Evolutionary conservation across 1,284 basidiomycete species (phyloP), one percentile per base, ranked within the genome.

Genomic region (Puccinia horiana): DNA sequence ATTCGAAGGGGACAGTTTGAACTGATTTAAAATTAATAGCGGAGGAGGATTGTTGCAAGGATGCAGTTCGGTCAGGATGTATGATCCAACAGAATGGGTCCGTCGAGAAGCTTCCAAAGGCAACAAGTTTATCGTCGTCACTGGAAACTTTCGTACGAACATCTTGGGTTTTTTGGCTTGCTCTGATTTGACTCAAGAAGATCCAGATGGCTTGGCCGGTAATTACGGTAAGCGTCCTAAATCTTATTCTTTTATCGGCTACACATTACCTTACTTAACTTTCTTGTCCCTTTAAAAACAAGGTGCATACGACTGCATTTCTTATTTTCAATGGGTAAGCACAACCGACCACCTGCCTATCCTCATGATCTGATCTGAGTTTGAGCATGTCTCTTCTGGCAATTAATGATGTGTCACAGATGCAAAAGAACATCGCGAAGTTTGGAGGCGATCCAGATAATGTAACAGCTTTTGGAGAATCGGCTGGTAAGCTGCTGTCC

Each of bases 21-120:
- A 35, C 18, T 9, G 18, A 75, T 20, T 18, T 56, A 18, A 14
- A 12, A 9, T 2, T 47, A 40, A 47, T 52, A 67, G 78, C 6
- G 78, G 78, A 44, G 40, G 58, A 42, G 67, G 32, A 20, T 20
- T 69, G 49, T 40, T 52, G 32, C 20, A 37, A 9, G 52, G 78
- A 74, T 35, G 23, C 40, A 54, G 52, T 63, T 42, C 42, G 9
- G 16, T 54, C 0, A 0, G 8, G 26, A 56, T 52, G 9, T 81
- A 81, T 35, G 78, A 81, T 73, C 78, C 78, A 2, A 81, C 78
- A 14, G 78, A 81, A 73, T 81, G 78, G 78, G 47, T 81, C 18
- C 67, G 78, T 37, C 37, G 67, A 26, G 67, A 81, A 74, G 67
- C 67, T 23, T 32, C 35, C 6, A n/a, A 70, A 32, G 70, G 70